Base-by-base conservation (phyloP, 257 asterid genomes). In the Craterostigma plantagineum region DNA sequence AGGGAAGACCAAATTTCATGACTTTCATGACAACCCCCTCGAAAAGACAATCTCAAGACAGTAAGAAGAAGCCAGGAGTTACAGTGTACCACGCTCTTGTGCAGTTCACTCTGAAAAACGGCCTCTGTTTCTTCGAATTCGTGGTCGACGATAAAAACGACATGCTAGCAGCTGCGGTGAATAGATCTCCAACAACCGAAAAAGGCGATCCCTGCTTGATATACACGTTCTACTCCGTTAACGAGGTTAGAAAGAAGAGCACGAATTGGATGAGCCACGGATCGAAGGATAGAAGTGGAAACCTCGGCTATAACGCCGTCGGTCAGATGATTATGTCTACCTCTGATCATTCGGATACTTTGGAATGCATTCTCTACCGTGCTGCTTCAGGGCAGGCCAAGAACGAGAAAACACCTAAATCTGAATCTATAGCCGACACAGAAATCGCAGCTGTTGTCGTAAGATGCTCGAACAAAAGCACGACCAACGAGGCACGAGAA, bases 251-350 rank as follows among this genome's bases (percentile, higher is more conserved):
- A 53, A 83, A 74, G 60, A 90, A 66, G 73, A 48, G 75, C 61
- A 69, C 64, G 76, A 62, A 64, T 55, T 90, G 95, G 99, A 77
- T 77, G n/a, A 66, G 55, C 49, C 85, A 70, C 18, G 98, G 92
- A 51, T 56, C 73, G 12, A 83, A 69, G 59, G 67, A 72, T 45
- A 90, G 65, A 67, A 47, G 53, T 9, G 48, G 73, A 49, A 61
- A 70, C 44, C 75, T 90, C 40, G 84, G 73, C 18, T 75, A 73
- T 61, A 67, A 69, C 34, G 52, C 64, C 39, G 51, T 83, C 35
- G 91, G 84, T 48, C 84, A 79, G 52, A 77, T 83, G 95, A 78
- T 68, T 61, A 59, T 86, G 45, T 74, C 92, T 86, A 67, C 48
- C 43, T 45, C 54, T 6, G 40, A 54, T 45, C 58, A 50, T 16